Conservation (phyloP, 2,329 filamentous ascomycete species). For the Aaosphaeria pasadenensis region DNA sequence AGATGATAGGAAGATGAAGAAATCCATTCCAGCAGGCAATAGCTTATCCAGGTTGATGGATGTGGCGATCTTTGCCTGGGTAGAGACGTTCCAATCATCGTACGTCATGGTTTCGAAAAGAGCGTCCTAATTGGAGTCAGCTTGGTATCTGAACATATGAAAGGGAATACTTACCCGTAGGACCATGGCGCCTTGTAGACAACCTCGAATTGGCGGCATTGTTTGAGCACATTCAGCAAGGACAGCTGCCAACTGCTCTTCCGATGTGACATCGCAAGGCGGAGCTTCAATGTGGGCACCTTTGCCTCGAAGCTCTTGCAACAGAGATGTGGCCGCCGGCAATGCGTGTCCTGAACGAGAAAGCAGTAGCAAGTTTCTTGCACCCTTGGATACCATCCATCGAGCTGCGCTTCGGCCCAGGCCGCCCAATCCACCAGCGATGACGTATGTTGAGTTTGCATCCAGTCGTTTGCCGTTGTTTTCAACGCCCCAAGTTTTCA, state of each 20-base stretch:
- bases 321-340: neutral
- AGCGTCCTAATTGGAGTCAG: neutral
- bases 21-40: conserved; percentile 14
- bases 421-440: conserved; percentile 16
- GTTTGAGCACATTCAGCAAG: neutral
- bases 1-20: conserved; percentile 23
- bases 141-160: neutral
- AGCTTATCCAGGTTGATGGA: conserved; percentile 26
- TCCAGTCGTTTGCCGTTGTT: neutral
- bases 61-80: conserved; percentile 28
- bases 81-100: conserved; percentile 8
- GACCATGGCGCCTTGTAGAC: neutral
- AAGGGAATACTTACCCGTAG: neutral
- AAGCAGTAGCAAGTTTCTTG: neutral
- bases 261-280: neutral
- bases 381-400: neutral
- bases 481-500: neutral
- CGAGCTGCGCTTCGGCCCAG: conserved; percentile 8
- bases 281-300: neutral
- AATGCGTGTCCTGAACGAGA: neutral
- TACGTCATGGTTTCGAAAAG: conserved; percentile 16
- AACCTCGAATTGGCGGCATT: neutral
- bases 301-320: neutral
- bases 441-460: conserved; percentile 15
- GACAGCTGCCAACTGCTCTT: neutral